Evolutionary conservation across 768 basidiomycete species (phyloP).

Genomic region (Trichaptum fuscoviolaceum): DNA sequence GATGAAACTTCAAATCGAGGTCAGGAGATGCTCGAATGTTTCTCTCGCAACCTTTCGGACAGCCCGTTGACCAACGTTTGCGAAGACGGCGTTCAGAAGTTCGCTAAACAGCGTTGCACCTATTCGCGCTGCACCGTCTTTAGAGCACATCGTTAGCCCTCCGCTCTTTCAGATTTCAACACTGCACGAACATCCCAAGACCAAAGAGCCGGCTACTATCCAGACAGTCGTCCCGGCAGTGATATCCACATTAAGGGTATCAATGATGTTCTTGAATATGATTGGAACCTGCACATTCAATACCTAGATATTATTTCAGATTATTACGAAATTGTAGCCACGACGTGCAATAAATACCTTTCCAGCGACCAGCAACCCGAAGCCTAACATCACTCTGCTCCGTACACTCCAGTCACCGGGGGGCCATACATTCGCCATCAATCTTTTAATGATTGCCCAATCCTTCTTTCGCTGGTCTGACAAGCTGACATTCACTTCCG

Average conservation of each 20-base stretch:
- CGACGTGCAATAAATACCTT: slow-evolving; percentile 55
- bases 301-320: slow-evolving; percentile 40
- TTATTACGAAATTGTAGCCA: background rate
- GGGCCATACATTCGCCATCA: slow-evolving; percentile 94
- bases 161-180: background rate
- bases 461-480: slow-evolving; percentile 66
- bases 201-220: slow-evolving; percentile 84
- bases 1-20: slow-evolving; percentile 88
- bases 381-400: slow-evolving; percentile 74
- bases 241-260: slow-evolving; percentile 81
- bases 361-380: slow-evolving; percentile 72
- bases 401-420: slow-evolving; percentile 78
- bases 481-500: slow-evolving; percentile 11
- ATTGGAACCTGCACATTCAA: slow-evolving; percentile 98
- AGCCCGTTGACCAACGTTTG: slow-evolving; percentile 90
- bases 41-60: slow-evolving; percentile 93
- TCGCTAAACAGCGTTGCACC: slow-evolving; percentile 89
- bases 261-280: slow-evolving; percentile 89
- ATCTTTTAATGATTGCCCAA: slow-evolving; percentile 77
- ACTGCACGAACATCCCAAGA: slow-evolving; percentile 77
- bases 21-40: slow-evolving; percentile 91
- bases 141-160: background rate
- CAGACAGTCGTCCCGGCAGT: slow-evolving; percentile 74
- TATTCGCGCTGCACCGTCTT: slow-evolving; percentile 89
- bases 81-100: slow-evolving; percentile 92